Conservation (phyloP, 2,329 filamentous ascomycete species). For the Penicillium psychrosexuale region DNA sequence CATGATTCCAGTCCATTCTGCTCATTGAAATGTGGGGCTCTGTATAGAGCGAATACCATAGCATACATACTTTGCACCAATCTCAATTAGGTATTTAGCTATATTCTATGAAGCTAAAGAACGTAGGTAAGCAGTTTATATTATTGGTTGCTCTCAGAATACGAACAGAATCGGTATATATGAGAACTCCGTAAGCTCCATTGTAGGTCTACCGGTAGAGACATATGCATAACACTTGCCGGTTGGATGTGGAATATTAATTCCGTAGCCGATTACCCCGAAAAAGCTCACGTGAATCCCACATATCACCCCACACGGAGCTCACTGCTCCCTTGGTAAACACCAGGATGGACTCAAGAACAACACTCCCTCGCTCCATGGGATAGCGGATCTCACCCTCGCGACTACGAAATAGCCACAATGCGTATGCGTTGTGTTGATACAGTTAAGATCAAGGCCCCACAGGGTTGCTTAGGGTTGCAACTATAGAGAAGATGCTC, state of each 20-base stretch:
- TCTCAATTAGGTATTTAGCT: not conserved
- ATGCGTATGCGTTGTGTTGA: slow-evolving; percentile 19
- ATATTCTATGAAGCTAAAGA: not conserved
- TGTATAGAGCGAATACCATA: not conserved
- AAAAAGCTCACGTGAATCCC: slow-evolving; percentile 8
- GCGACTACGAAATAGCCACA: slow-evolving; percentile 3
- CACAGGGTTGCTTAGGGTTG: slow-evolving; percentile 12
- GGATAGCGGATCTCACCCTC: not conserved
- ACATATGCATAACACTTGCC: not conserved
- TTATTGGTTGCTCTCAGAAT: not conserved
- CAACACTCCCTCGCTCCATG: not conserved
- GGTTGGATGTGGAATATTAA: not conserved
- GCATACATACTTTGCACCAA: not conserved
- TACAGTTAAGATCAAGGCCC: slow-evolving; percentile 16
- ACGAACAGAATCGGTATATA: not conserved
- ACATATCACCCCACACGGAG: slow-evolving; percentile 3
- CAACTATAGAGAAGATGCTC: slow-evolving; percentile 22
- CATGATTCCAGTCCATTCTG: not conserved
- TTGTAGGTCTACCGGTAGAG: not conserved
- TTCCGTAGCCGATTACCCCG: not conserved
- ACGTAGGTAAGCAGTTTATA: not conserved
- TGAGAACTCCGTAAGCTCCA: not conserved
- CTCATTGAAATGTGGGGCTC: not conserved
- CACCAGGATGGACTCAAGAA: not conserved
- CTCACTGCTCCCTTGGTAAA: not conserved